Conservation (phyloP, 139 green algal species). For the Spirogloea muscicola region DNA sequence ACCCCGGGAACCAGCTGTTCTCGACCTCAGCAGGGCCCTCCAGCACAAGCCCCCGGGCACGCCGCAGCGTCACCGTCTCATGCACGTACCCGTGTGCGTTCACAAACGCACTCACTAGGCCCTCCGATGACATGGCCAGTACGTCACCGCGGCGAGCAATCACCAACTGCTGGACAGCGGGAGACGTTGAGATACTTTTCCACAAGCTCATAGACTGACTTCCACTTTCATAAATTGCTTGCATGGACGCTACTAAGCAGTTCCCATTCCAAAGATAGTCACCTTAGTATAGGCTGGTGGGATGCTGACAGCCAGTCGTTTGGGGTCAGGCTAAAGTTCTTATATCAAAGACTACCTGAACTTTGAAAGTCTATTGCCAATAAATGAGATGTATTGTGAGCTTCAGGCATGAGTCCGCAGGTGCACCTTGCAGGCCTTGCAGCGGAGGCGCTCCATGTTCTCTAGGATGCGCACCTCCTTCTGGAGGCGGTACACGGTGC, state of each 20-base stretch:
- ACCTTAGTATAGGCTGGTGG: no score
- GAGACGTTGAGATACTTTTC: no score
- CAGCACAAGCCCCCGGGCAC: slow-evolving; percentile 27
- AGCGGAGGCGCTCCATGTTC: slow-evolving; percentile 26
- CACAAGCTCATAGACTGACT: no score
- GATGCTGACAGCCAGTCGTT: no score
- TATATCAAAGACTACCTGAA: no score
- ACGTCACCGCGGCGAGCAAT: slow-evolving; percentile 30
- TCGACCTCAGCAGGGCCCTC: slow-evolving; percentile 28
- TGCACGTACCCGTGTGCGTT: slow-evolving; percentile 41
- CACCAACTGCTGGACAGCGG: slow-evolving; percentile 15
- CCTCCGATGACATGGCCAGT: slow-evolving; percentile 37
- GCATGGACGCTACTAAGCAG: no score
- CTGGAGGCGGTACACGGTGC: slow-evolving; percentile 29
- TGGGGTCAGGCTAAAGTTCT: no score
- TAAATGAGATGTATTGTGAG: no score
- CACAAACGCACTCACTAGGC: slow-evolving; percentile 32
- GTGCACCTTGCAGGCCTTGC: slow-evolving; percentile 29
- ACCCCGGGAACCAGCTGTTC: slow-evolving; percentile 49
- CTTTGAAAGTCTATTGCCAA: no score
- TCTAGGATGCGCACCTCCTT: slow-evolving; percentile 30
- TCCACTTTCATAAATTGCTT: no score
- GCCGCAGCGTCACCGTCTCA: slow-evolving; percentile 37
- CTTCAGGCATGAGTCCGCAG: no score
- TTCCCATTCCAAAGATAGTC: no score